phyloP scores from a whole-genome alignment of 768 basidiomycete genomes.

The Floccularia luteovirens region DNA sequence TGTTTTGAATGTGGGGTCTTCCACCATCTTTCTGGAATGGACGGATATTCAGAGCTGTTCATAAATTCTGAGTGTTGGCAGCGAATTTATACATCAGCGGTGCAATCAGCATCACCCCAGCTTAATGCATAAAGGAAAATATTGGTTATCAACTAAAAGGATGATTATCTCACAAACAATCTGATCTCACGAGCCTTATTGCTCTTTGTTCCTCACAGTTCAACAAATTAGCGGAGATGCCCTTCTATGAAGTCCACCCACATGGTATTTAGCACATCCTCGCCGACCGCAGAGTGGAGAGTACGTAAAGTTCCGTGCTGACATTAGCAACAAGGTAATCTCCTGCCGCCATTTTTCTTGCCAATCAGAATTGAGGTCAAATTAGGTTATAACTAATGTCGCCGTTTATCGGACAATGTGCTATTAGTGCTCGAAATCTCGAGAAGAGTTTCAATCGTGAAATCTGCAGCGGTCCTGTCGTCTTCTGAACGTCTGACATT shows the following conservation, averaged over 20 bases:
- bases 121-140: too few relatives aligned
- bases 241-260: too few relatives aligned
- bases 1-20: background rate
- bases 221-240: too few relatives aligned
- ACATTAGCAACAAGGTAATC: slow-evolving; percentile 62
- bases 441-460: slow-evolving; percentile 58
- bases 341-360: slow-evolving; percentile 40
- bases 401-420: slow-evolving; percentile 51
- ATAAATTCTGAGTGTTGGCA: too few relatives aligned
- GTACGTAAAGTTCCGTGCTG: slow-evolving; percentile 78
- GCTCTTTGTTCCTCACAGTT: too few relatives aligned
- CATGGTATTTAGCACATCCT: slow-evolving; percentile 59
- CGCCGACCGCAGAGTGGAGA: slow-evolving; percentile 65
- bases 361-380: slow-evolving; percentile 62
- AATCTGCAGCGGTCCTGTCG: slow-evolving; percentile 57
- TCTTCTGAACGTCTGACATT: slow-evolving; percentile 49
- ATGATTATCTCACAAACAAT: too few relatives aligned
- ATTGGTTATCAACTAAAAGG: too few relatives aligned
- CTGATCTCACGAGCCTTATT: too few relatives aligned
- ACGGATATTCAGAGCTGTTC: too few relatives aligned
- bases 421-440: slow-evolving; percentile 90
- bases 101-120: too few relatives aligned
- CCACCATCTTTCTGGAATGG: too few relatives aligned
- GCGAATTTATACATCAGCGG: too few relatives aligned
- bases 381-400: slow-evolving; percentile 58